These are phyloP conservation scores for Phycomyces blakesleeanus DNA, from an alignment of 192 early-diverging fungal species.

Conservation along the genomic window DNA sequence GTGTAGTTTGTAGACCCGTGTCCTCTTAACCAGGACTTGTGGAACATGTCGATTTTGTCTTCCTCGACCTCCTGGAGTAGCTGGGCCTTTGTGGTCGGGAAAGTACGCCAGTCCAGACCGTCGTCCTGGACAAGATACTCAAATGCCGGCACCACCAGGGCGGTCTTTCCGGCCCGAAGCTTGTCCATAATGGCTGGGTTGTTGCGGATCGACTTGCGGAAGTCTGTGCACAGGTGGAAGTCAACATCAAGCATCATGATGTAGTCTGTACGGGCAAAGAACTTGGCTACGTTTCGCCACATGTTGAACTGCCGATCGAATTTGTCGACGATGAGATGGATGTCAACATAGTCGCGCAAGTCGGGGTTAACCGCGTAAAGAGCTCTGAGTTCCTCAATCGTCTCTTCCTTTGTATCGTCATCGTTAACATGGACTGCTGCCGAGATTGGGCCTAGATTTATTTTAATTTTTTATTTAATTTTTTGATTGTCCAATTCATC, in stretches of 20 bases:
- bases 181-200: slow-evolving; percentile 31
- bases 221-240: slow-evolving; percentile 53
- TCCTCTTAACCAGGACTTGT: slow-evolving; percentile 42
- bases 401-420: slow-evolving; percentile 40
- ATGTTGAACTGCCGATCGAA: slow-evolving; percentile 62
- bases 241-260: slow-evolving; percentile 59
- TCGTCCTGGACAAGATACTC: slow-evolving; percentile 48
- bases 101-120: slow-evolving; percentile 45
- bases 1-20: slow-evolving; percentile 54
- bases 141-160: slow-evolving; percentile 54
- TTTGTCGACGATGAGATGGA: slow-evolving; percentile 53
- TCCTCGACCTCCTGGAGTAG: slow-evolving; percentile 40
- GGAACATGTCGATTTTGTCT: slow-evolving; percentile 49
- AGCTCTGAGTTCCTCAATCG: slow-evolving; percentile 40
- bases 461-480: too few species aligned
- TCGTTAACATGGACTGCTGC: slow-evolving; percentile 53
- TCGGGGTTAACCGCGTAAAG: slow-evolving; percentile 41
- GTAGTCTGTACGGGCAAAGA: slow-evolving; percentile 56
- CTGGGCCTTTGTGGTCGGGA: slow-evolving; percentile 39
- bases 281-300: slow-evolving; percentile 60
- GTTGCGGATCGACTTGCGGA: slow-evolving; percentile 36
- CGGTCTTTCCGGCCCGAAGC: slow-evolving; percentile 41
- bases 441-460: slow-evolving; percentile 47
- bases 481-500: too few species aligned
- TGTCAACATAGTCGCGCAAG: slow-evolving; percentile 47